These are phyloP conservation scores for barrel medic (Medicago truncatula) DNA, from an alignment of 306 rosid species.

Conservation along the genomic window MtrunA17r5.0-ANR NC_053046.1:15174501-15175000, in stretches of 20 bases:
- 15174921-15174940: not conserved
- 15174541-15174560: conserved; percentile 18
- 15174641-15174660: conserved; percentile 63
- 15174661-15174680: conserved; percentile 51
- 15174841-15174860: not conserved
- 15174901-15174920: not conserved
- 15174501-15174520: conserved; percentile 41
- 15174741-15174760: conserved; percentile 51
- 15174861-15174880: not conserved
- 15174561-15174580: conserved; percentile 31
- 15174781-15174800: conserved; percentile 18
- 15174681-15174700: conserved; percentile 82
- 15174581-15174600: conserved; percentile 41
- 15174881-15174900: not conserved
- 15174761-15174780: conserved; percentile 40
- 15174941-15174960: not conserved
- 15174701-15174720: conserved; percentile 88
- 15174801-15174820: not conserved
- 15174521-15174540: conserved; percentile 37
- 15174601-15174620: conserved; percentile 68
- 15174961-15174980: conserved; percentile 1
- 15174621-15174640: conserved; percentile 85
- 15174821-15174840: conserved; percentile 15
- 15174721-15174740: conserved; percentile 87
- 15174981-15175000: not conserved